phyloP scores from a whole-genome alignment of 2,329 filamentous ascomycete genomes.

The Pseudogymnoascus sp. region DNA sequence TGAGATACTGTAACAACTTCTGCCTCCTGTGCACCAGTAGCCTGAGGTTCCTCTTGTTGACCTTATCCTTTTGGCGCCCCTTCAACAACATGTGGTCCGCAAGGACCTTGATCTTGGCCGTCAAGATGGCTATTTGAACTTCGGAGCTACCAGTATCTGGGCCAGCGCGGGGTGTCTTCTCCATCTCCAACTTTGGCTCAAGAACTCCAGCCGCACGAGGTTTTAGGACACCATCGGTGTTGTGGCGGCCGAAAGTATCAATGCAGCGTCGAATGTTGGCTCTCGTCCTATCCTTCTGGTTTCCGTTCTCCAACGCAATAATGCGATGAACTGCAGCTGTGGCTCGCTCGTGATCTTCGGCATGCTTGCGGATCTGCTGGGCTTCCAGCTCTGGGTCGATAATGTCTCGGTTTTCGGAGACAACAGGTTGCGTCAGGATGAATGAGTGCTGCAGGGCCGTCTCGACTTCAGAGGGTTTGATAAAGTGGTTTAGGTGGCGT shows the following conservation, averaged over 20 bases:
- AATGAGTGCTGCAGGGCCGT: conserved; percentile 59
- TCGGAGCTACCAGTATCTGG: conserved; percentile 91
- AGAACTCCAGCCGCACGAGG: conserved; percentile 26
- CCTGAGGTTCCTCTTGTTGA: conserved; percentile 85
- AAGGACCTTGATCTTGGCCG: conserved; percentile 80
- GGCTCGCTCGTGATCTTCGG: conserved; percentile 55
- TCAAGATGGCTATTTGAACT: conserved; percentile 95
- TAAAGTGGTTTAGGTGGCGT: conserved; percentile 63
- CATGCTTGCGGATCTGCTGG: conserved; percentile 34
- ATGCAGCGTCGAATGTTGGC: conserved; percentile 80
- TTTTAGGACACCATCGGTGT: conserved; percentile 64
- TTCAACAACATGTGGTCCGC: conserved; percentile 61
- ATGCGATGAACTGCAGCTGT: conserved; percentile 72
- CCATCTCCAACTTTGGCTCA: conserved; percentile 17
- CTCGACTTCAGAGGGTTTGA: conserved; percentile 59
- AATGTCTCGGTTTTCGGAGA: conserved; percentile 26
- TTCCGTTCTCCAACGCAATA: conserved; percentile 66
- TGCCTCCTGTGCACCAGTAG: conserved; percentile 81
- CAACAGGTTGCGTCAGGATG: conserved; percentile 52
- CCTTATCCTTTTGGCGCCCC: conserved; percentile 73
- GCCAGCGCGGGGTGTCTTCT: conserved; percentile 60
- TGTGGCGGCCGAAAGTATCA: conserved; percentile 81
- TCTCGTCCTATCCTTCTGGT: conserved; percentile 66
- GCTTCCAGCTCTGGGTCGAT: conserved; percentile 36
- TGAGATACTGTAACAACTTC: conserved; percentile 78